phyloP scores from a whole-genome alignment of 768 basidiomycete species.

The Leccinum longicurvipes region DNA sequence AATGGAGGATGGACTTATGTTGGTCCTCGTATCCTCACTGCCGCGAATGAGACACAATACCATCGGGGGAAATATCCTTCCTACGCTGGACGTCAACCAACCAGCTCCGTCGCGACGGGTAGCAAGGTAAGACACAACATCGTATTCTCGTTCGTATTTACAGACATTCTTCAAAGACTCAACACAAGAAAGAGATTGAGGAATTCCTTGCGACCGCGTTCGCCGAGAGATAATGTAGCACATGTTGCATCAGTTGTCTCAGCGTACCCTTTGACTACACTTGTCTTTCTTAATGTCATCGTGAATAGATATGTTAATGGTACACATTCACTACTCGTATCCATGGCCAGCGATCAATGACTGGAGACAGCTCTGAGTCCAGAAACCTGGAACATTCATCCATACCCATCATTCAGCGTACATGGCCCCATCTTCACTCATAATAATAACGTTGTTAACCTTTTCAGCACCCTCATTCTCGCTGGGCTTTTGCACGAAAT shows the following conservation, averaged over 20 bases:
- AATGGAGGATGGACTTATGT: slow-evolving; percentile 98
- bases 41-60: slow-evolving; percentile 84
- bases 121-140: slow-evolving; percentile 61
- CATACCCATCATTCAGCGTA: slow-evolving; percentile 28
- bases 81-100: slow-evolving; percentile 92
- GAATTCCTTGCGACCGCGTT: slow-evolving; percentile 66
- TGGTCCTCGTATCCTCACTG: slow-evolving; percentile 89
- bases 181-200: slow-evolving; percentile 92
- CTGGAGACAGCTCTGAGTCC: neutral
- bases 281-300: neutral
- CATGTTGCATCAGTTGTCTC: neutral
- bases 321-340: neutral
- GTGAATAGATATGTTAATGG: slow-evolving; percentile 9
- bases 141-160: neutral
- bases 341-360: neutral
- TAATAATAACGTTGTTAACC: slow-evolving; percentile 39
- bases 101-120: slow-evolving; percentile 88
- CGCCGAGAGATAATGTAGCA: slow-evolving; percentile 20
- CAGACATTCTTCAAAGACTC: slow-evolving; percentile 38
- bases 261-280: neutral
- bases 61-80: slow-evolving; percentile 88
- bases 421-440: slow-evolving; percentile 66
- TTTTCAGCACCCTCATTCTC: slow-evolving; percentile 23
- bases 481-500: slow-evolving; percentile 40
- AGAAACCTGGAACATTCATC: neutral